Conservation (phyloP, 139 green algal genomes). For the Bryopsis sp. region DNA sequence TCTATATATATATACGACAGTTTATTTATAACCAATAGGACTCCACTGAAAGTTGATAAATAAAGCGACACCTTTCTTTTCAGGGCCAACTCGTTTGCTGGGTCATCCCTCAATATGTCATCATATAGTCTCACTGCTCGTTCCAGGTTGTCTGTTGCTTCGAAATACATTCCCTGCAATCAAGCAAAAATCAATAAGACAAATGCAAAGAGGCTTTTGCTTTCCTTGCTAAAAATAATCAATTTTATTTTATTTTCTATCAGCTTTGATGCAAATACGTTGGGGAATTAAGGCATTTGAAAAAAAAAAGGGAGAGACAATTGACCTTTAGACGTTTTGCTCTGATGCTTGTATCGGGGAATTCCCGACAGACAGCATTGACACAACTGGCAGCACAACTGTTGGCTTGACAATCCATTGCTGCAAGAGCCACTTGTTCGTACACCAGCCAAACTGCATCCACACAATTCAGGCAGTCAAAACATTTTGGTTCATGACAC, state of each 20-base stretch:
- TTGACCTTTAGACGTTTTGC: conserved; percentile 52
- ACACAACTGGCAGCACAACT: conserved; percentile 47
- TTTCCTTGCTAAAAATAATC: too few species aligned
- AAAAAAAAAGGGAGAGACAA: too few species aligned
- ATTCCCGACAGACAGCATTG: conserved; percentile 44
- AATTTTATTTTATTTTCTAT: not conserved
- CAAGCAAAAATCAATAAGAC: too few species aligned
- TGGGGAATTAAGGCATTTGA: not conserved
- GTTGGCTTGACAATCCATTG: conserved; percentile 46
- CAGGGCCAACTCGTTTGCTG: conserved; percentile 40
- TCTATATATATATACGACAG: too few species aligned
- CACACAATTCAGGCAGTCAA: too few species aligned
- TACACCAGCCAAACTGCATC: conserved; percentile 67
- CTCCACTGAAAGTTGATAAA: not conserved
- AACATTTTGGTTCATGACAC: not conserved
- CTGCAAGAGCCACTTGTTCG: conserved; percentile 68
- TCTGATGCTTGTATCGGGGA: conserved; percentile 51
- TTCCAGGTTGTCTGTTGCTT: conserved; percentile 31
- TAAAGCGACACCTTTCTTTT: conserved; percentile 35
- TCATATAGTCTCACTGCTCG: conserved; percentile 47
- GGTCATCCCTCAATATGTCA: conserved; percentile 39
- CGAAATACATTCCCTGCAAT: conserved; percentile 65
- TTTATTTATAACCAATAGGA: too few species aligned
- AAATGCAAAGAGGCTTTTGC: too few species aligned
- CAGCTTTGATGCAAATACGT: too few species aligned